Conservation (phyloP, 2,329 filamentous ascomycete genomes). For the Raffaelea ambrosiae region DNA sequence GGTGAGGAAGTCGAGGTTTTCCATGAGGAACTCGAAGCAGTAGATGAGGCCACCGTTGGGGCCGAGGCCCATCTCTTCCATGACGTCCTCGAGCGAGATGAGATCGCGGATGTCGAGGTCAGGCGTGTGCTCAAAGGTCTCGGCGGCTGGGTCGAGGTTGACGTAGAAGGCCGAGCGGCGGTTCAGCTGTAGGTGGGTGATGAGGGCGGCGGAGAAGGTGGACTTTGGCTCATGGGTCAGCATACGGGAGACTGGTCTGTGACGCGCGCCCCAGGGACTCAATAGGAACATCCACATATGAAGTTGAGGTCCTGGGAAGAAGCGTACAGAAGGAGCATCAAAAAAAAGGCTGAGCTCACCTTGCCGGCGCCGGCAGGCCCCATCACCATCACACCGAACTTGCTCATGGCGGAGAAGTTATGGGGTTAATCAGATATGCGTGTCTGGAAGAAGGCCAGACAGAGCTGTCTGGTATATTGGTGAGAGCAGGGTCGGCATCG, state of each 20-base stretch:
- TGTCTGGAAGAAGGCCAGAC: no score
- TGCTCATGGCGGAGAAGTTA: constrained; percentile 58
- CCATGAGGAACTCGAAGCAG: constrained; percentile 92
- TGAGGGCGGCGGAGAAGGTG: constrained; percentile 89
- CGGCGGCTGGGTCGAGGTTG: constrained; percentile 94
- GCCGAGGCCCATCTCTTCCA: constrained; percentile 87
- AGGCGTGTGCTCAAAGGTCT: constrained; percentile 82
- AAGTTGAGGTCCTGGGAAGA: neutral
- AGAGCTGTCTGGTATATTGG: no score
- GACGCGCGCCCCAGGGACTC: no score
- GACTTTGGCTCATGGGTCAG: constrained; percentile 41
- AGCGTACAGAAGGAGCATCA: neutral
- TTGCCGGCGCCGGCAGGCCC: constrained; percentile 94
- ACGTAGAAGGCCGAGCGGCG: constrained; percentile 95
- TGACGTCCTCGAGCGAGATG: constrained; percentile 88
- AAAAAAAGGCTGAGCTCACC: constrained; percentile 33
- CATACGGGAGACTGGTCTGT: no score
- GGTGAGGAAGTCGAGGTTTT: constrained; percentile 87
- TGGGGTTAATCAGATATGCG: no score
- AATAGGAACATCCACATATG: no score
- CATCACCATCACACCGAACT: constrained; percentile 92
- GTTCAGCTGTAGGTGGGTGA: constrained; percentile 84
- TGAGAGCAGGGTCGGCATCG: no score
- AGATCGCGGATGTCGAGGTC: constrained; percentile 94
- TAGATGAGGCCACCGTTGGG: constrained; percentile 92